Conservation (phyloP, 1,284 basidiomycete genomes). For the Microbotryum intermedium region DNA sequence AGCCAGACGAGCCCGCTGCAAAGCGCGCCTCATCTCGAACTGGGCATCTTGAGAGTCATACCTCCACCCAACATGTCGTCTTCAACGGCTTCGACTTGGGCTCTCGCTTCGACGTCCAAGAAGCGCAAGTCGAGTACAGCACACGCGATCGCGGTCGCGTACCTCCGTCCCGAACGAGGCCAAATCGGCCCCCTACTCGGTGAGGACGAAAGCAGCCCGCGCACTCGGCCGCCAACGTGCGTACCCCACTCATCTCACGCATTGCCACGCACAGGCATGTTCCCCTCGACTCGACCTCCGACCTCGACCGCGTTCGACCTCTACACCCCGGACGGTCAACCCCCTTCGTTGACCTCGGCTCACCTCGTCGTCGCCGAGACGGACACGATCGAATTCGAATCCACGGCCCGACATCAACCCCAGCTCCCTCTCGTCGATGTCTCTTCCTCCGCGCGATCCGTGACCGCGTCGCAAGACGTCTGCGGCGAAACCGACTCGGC, state of each 20-base stretch:
- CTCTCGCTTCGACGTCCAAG: too few species aligned
- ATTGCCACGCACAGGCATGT: conserved; percentile 6
- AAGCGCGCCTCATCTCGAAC: too few species aligned
- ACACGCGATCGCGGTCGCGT: too few species aligned
- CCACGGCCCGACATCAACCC: background rate
- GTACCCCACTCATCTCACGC: background rate
- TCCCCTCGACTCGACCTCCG: conserved; percentile 19
- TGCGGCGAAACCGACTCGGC: conserved; percentile 1
- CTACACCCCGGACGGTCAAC: conserved; percentile 2
- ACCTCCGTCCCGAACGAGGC: too few species aligned
- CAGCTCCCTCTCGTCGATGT: background rate
- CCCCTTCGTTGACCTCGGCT: background rate
- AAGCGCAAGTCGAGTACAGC: too few species aligned
- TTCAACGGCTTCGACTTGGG: too few species aligned
- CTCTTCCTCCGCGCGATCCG: background rate
- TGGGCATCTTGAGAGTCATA: too few species aligned
- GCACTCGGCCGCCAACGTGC: too few species aligned
- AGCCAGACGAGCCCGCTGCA: too few species aligned
- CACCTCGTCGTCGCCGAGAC: conserved; percentile 24
- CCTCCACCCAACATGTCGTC: too few species aligned
- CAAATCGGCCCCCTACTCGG: too few species aligned
- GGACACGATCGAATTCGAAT: conserved; percentile 22
- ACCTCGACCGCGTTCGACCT: conserved; percentile 18
- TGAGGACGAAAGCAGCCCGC: too few species aligned
- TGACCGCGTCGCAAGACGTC: conserved; percentile 3